Base-by-base conservation (phyloP, 2,329 filamentous ascomycete species). In the Alternaria arborescens region DNA sequence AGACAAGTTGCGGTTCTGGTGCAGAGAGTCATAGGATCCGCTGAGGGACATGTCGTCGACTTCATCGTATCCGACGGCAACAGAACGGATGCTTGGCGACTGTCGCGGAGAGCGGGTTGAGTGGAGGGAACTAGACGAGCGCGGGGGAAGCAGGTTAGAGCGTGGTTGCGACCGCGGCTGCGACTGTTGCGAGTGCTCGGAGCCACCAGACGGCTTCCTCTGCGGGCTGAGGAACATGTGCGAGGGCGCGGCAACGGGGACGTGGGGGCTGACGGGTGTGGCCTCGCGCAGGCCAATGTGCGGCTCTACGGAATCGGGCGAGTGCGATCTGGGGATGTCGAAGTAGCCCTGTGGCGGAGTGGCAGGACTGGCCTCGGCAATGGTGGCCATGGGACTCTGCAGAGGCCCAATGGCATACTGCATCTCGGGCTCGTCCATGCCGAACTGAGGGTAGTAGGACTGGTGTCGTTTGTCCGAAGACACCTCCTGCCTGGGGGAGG, bases 1-100 rank as follows among this genome's bases (percentile, higher is more conserved):
- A 1, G 94, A 97, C 51, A 93, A 81, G 74, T 95, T 95, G 43
- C 93, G 87, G n/a, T 87, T 82, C 28, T 69, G 70, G 34, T 86
- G 83, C 11, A 88, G 85, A 7, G 90, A 88, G 50, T 92, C 92
- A 53, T 84, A 84, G 11, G 85, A 87, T 12, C 83, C 81, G n/a
- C 80, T 81, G 59, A 84, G 82, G 2, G 85, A 86, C 71, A 85
- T 84, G 46, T 84, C 85, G 60, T 94, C 92, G 55, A 93, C 91
- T 52, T 94, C 91, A 60, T 87, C 85, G 1, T 87, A 89, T 28
- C 87, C 88, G 57, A 71, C 76, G 24, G 72, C 76, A 11, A 82
- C 79, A 11, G 83, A 83, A 48, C 81, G 72, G 34, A 82, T 80
- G 70, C 81, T 83, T n/a, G 82, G 78, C 10, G 78, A 79, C 28